phyloP scores from a whole-genome alignment of 2,329 filamentous ascomycete species.

The Coniosporium tulheliwenetii region DNA sequence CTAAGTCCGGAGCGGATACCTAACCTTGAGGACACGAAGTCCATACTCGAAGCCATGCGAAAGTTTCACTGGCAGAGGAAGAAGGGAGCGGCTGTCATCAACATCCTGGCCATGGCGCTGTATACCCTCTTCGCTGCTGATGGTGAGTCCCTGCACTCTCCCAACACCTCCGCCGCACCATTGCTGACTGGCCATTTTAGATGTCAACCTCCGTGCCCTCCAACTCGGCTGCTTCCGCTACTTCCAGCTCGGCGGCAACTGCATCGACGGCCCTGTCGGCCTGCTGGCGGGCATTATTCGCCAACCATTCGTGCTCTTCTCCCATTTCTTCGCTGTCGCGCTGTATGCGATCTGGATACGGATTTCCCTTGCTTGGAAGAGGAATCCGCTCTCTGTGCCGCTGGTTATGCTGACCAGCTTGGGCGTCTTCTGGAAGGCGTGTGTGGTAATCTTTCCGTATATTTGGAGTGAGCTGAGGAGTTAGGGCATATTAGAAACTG shows the following conservation, averaged over 20 bases:
- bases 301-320: conserved; percentile 62
- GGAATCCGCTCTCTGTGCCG: conserved; percentile 24
- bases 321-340: conserved; percentile 91
- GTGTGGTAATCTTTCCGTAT: conserved; percentile 35
- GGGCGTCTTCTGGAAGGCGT: conserved; percentile 36
- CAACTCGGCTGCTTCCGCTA: conserved; percentile 88
- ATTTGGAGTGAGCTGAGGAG: conserved; percentile 20
- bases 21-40: conserved; percentile 48
- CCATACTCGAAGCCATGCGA: conserved; percentile 53
- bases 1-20: conserved; percentile 56
- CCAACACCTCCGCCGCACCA: not conserved
- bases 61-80: conserved; percentile 83
- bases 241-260: conserved; percentile 59
- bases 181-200: conserved; percentile 14
- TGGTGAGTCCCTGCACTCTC: conserved; percentile 21
- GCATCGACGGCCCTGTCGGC: conserved; percentile 63
- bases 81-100: conserved; percentile 70
- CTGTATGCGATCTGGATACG: conserved; percentile 71
- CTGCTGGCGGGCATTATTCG: conserved; percentile 70
- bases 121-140: conserved; percentile 85
- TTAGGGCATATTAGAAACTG: not conserved
- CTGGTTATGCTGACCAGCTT: conserved; percentile 22
- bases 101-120: conserved; percentile 90
- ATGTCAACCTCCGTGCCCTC: conserved; percentile 59
- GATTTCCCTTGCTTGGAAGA: conserved; percentile 29